Evolutionary conservation across 2,329 filamentous ascomycete genomes (phyloP), one percentile per base, ranked within the genome.

Genomic region (Colletotrichum horii): DNA sequence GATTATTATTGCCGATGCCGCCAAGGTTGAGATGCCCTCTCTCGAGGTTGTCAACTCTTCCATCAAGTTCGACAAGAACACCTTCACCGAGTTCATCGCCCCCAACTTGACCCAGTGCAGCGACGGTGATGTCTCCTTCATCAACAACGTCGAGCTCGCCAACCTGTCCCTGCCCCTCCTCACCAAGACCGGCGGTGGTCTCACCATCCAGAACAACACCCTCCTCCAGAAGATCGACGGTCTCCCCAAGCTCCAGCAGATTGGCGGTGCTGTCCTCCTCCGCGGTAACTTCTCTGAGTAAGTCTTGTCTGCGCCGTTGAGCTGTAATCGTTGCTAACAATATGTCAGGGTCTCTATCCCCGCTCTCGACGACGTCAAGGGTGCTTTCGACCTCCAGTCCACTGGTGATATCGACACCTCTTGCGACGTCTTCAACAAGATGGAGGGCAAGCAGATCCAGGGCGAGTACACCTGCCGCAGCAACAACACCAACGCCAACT

Each of bases 191-290:
- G 92, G 91, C 79, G 96, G 95, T 87, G 95, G 94, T 83, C 91
- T 98, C 83, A 92, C 94, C 80, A 92, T 99, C 82, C 93, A 94
- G 86, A 98, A 98, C 92, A 98, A 98, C 93, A 95, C 95, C 76
- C 88, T 89, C 71, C 90, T 98, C 38, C 80, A 85, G 72, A 83
- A 87, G 76, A 89, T 98, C 72, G 85, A 90, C 78, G 92, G 91
- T 38, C 94, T 98, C 86, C 89, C 90, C 77, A 83, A 88, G 78
- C 91, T 99, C 32, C 83, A 91, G 82, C 91, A 88, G 71, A 91
- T 98, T 75, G 91, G 89, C 78, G 96, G 96, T 87, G 95, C 95
- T 81, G 89, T 98, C 82, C 93, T 95, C 84, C 92, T 98, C 84
- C 93, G 93, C 80, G 97, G 97, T 81, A 94, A 92, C 88, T 97